Evolutionary conservation across 2,329 filamentous ascomycete species (phyloP), one percentile per base, ranked within the genome.

Genomic region (Fusarium falciforme): DNA sequence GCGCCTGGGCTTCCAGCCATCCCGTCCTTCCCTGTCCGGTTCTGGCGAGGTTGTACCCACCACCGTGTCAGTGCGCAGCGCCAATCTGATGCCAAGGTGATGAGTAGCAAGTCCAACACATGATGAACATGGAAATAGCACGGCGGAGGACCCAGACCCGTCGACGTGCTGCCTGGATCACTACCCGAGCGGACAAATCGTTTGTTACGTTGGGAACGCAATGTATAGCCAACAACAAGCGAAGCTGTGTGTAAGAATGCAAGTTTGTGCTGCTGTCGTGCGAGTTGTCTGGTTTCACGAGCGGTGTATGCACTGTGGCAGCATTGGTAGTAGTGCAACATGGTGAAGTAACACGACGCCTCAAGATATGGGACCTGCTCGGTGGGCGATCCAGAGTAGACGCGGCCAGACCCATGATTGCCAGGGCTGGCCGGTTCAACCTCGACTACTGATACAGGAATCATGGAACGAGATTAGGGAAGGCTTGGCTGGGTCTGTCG

Each of bases 221-320:
- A 38, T 31, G 71, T 55, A 58, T 68, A 33, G 57, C 68, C 35
- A 55, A 47, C 22, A 44, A 36, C 58, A 74, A 69, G 71, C 71
- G 68, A 74, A 33, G 58, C 47, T 49, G 35, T 52, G 54, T 67
- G 54, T 67, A 63, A 59, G 66, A 61, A 38, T 47, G 49, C 60
- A 60, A 67, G 47, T 20, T 44, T 62, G 67, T 57, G 54, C 20
- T n/a, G 57, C 62, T 22, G 6, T 47, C 38, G 40, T 35, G 42
- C 44, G 57, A 61, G 49, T 33, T 60, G 12, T 42, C 47, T 57
- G 47, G 44, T 33, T 44, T 58, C 35, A 44, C 55, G 42, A 54
- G 27, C 35, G 60, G 57, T 58, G 29, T 38, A 68, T 58, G 67
- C 60, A 64, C 59, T 38, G 47, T 61, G 47, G 57, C 63, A 68